Evolutionary conservation across 352 stramenopile species (phyloP).

Genomic region (Pythium apleroticum): DNA sequence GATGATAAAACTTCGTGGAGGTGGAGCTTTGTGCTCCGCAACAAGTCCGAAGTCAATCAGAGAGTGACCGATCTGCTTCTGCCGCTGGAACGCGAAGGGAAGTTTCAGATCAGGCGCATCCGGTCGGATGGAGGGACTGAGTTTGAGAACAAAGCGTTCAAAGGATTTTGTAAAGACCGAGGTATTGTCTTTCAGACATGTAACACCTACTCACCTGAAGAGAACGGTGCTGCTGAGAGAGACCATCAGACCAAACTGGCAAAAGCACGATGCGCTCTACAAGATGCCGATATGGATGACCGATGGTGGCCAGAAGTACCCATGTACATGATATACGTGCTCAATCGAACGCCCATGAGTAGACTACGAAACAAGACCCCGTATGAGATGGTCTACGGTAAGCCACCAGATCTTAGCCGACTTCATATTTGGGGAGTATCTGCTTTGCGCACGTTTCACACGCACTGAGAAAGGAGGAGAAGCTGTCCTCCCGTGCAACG

Average conservation of each 20-base stretch:
- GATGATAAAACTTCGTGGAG: constrained; percentile 6
- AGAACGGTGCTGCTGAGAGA: no score
- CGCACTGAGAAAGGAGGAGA: background rate
- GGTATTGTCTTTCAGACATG: no score
- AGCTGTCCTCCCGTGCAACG: background rate
- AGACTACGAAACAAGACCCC: background rate
- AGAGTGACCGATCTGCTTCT: background rate
- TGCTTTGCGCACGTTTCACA: background rate
- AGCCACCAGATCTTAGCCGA: background rate
- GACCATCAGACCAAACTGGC: no score
- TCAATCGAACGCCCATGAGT: constrained; percentile 8
- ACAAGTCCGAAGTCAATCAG: constrained; percentile 6
- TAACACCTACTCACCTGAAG: no score
- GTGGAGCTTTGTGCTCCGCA: constrained; percentile 6
- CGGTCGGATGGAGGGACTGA: no score
- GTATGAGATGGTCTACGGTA: background rate
- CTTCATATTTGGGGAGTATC: constrained; percentile 2
- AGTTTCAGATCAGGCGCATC: no score
- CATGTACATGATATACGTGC: constrained; percentile 14
- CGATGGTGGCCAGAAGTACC: background rate
- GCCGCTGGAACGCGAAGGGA: background rate
- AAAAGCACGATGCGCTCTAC: constrained; percentile 3
- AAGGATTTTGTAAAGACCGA: no score
- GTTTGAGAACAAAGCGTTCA: no score
- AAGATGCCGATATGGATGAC: background rate